phyloP scores from a whole-genome alignment of 495 filamentous ascomycete species.

The Saxophila tyrrhenica region DNA sequence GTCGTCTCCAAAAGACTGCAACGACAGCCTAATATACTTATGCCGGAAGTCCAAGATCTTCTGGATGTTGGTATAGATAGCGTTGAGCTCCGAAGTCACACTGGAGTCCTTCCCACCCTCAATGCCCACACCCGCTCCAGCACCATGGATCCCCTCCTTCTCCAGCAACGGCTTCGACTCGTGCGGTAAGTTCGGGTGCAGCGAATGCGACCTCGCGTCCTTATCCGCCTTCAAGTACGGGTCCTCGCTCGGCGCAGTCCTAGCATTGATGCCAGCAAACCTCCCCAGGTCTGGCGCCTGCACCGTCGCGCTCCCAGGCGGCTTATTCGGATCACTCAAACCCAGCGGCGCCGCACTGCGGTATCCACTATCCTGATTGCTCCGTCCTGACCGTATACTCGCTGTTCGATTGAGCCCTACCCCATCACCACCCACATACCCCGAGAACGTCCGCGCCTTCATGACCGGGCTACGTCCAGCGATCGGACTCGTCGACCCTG shows the following conservation, averaged over 20 bases:
- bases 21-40: constrained; percentile 79
- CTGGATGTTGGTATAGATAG: constrained; percentile 80
- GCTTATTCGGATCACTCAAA: constrained; percentile 23
- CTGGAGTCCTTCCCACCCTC: constrained; percentile 48
- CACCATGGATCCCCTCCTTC: constrained; percentile 39
- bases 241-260: constrained; percentile 19
- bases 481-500: constrained; percentile 6
- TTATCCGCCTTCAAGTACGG: constrained; percentile 34
- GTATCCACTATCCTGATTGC: constrained; percentile 17
- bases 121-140: constrained; percentile 40
- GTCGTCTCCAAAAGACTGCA: constrained; percentile 69
- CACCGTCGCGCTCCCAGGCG: constrained; percentile 20
- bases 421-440: constrained; percentile 9
- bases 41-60: constrained; percentile 71
- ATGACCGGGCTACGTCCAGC: not conserved
- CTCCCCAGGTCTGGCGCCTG: constrained; percentile 22
- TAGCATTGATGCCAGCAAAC: constrained; percentile 11
- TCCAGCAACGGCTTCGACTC: constrained; percentile 38
- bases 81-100: constrained; percentile 67
- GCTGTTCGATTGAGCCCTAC: not conserved
- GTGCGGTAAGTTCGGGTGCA: constrained; percentile 37
- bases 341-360: constrained; percentile 22
- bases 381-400: constrained; percentile 10
- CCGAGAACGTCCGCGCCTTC: constrained; percentile 1
- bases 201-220: constrained; percentile 35